These are phyloP conservation scores for Cetradonia linearis DNA, from an alignment of 495 filamentous ascomycete genomes.

Conservation along the genomic window DNA sequence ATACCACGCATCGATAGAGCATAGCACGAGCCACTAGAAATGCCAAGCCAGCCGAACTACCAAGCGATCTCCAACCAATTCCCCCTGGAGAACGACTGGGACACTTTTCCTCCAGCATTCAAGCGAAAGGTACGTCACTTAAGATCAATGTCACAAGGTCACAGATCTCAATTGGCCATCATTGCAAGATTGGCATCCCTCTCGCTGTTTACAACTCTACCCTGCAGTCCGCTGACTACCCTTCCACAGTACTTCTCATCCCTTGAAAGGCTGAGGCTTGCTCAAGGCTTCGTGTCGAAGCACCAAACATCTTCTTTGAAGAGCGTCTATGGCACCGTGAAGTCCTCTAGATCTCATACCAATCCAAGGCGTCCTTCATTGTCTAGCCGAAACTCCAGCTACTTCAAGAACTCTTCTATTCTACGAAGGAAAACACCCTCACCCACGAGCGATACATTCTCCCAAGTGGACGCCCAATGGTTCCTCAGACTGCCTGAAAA, in stretches of 20 bases:
- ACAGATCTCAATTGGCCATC: conserved; percentile 5
- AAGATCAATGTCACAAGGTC: neutral
- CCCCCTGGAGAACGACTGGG: conserved; percentile 31
- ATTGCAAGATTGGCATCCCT: conserved; percentile 3
- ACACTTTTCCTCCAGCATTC: conserved; percentile 47
- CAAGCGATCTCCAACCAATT: conserved; percentile 5
- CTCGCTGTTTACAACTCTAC: conserved; percentile 3
- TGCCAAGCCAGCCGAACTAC: conserved; percentile 8
- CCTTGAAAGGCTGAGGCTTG: conserved; percentile 53
- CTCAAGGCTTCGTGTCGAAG: conserved; percentile 35
- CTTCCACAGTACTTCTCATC: conserved; percentile 54
- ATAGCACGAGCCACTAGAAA: conserved; percentile 4
- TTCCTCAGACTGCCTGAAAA: conserved; percentile 62
- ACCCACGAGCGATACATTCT: conserved; percentile 33
- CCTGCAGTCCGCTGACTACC: conserved; percentile 18
- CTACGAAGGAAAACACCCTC: conserved; percentile 33
- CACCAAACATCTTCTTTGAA: conserved; percentile 20
- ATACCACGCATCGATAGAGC: neutral
- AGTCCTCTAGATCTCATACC: conserved; percentile 27
- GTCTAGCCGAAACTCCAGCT: conserved; percentile 31
- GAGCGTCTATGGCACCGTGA: conserved; percentile 23
- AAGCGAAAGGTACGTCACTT: conserved; percentile 38
- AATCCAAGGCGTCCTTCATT: conserved; percentile 33
- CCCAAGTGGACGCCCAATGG: conserved; percentile 56
- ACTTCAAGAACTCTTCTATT: conserved; percentile 27